phyloP scores from a whole-genome alignment of 2,329 filamentous ascomycete genomes.

The Curvularia eragrostidis region DNA sequence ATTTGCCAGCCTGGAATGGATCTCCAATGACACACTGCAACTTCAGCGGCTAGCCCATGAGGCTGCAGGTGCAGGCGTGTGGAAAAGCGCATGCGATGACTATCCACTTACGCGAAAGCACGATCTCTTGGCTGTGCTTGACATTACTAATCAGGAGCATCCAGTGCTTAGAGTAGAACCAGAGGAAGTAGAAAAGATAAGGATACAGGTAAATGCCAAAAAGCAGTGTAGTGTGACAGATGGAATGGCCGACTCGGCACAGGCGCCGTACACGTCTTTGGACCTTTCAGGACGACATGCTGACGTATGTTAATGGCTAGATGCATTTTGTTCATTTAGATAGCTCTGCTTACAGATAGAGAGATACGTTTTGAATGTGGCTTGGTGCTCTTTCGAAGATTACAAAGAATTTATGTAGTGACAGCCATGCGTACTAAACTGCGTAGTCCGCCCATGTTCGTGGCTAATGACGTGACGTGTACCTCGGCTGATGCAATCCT shows the following conservation, averaged over 20 bases:
- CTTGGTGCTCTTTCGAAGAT: background rate
- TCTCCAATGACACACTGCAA: slow-evolving; percentile 24
- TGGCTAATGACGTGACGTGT: slow-evolving; percentile 4
- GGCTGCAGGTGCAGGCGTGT: slow-evolving; percentile 18
- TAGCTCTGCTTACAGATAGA: background rate
- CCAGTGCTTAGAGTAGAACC: background rate
- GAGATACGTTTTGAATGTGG: background rate
- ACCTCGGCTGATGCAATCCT: slow-evolving; percentile 7
- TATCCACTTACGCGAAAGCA: slow-evolving; percentile 10
- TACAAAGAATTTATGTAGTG: background rate
- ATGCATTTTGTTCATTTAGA: background rate
- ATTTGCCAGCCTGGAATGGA: slow-evolving; percentile 21
- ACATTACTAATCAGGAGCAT: slow-evolving; percentile 4
- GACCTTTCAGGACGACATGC: slow-evolving; percentile 1
- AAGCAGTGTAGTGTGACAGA: background rate
- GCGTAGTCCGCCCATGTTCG: background rate
- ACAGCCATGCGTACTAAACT: background rate
- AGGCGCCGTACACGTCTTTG: background rate
- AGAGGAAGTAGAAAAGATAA: background rate
- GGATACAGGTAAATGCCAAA: background rate
- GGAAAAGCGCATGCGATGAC: slow-evolving; percentile 9
- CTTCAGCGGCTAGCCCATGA: slow-evolving; percentile 34
- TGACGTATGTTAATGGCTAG: background rate
- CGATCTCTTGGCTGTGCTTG: slow-evolving; percentile 12
- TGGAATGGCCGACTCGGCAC: background rate